Evolutionary conservation across 495 filamentous ascomycete genomes (phyloP).

Genomic region (Rhizodiscina lignyota): DNA sequence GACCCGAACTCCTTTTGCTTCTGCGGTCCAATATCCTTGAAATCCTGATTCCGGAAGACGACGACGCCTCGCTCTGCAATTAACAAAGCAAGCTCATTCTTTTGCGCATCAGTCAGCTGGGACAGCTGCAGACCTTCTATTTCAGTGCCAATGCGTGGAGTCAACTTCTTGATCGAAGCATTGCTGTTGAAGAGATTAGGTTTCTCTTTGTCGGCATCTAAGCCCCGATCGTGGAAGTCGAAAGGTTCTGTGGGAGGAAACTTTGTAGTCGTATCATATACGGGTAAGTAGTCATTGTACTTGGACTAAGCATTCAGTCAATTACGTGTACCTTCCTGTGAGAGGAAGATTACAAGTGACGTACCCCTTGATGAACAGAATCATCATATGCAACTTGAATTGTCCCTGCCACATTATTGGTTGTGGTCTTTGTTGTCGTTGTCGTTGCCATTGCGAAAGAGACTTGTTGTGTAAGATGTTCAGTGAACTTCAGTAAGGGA

Average conservation of each 20-base stretch:
- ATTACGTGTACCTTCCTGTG: too few relatives aligned
- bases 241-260: background rate
- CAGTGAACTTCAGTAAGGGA: too few relatives aligned
- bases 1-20: slow-evolving; percentile 7
- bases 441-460: too few relatives aligned
- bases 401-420: too few relatives aligned
- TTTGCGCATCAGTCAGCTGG: slow-evolving; percentile 45
- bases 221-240: slow-evolving; percentile 41
- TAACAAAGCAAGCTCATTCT: slow-evolving; percentile 56
- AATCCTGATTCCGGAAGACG: slow-evolving; percentile 49
- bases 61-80: slow-evolving; percentile 57
- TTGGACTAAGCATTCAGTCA: too few relatives aligned
- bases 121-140: slow-evolving; percentile 51
- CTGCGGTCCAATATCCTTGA: slow-evolving; percentile 8
- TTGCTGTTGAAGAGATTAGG: slow-evolving; percentile 6
- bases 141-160: slow-evolving; percentile 54
- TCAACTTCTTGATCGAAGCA: slow-evolving; percentile 13
- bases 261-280: slow-evolving; percentile 44
- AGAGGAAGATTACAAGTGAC: too few relatives aligned
- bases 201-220: slow-evolving; percentile 38
- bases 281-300: slow-evolving; percentile 62
- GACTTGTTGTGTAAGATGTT: too few relatives aligned
- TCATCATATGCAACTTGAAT: too few relatives aligned
- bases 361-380: too few relatives aligned
- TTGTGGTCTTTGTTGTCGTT: too few relatives aligned